Base-by-base conservation (phyloP, 1,284 basidiomycete genomes). In the Trametes versicolor region DNA sequence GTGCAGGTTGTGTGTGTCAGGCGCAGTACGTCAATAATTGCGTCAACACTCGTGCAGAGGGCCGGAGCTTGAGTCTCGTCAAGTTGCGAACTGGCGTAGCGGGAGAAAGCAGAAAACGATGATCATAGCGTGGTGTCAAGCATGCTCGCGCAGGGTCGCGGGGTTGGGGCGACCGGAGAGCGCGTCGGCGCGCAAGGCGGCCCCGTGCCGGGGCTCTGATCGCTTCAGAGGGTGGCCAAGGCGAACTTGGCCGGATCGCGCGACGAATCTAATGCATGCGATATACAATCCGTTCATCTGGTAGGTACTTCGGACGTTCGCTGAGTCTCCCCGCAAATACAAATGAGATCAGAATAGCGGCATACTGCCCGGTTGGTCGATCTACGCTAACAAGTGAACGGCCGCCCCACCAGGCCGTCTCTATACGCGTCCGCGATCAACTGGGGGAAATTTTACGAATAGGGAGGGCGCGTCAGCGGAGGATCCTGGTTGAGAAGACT, bases 401-500 rank as follows among this genome's bases (percentile, higher is more conserved):
- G 85, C 59, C 78, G 78, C 10, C 82, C 81, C n/a, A 87, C 81
- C 21, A 78, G 64, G 13, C 81, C 81, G 49, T 74, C 72, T 21
- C 71, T 67, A 68, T 86, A 87, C 6, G 84, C 82, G 51, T 83
- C 81, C 29, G 76, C 75, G 59, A 86, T 86, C 27, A 86, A 74
- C 85, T 85, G 65, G n/a, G 56, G 52, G n/a, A 41, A 8, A 19
- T 5, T 29, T 55, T 23, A 23, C 37, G 23, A 41, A 6, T 25
- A 25, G 37, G 25, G 25, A 17, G 56, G 66, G 15, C 52, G 57
- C 27, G 56, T 61, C n/a, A 56, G 54, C 17, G 32, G 37, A 54
- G 36, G 36, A 67, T 45, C 50, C 51, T 53, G 8, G n/a, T 39
- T 29, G 37, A 15, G 43, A 58, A 19, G 36, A 27, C 27, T 17